A percentile compares a stretch with the other conserved stretches of the same genome.
Conservation (phyloP, 805 yeast species). For the Candida incommunis region DNA sequence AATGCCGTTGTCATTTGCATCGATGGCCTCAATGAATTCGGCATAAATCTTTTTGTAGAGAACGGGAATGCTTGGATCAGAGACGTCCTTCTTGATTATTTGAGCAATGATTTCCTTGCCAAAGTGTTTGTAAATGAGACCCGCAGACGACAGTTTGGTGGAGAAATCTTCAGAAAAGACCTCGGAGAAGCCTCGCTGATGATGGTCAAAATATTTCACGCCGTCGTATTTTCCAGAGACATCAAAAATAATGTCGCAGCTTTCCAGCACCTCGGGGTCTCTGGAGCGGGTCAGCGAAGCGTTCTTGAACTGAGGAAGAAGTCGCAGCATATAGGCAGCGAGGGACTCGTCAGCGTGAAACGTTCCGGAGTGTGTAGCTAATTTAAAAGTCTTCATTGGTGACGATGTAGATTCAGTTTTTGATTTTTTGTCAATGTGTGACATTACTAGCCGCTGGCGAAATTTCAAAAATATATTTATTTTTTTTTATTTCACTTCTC, state of each 20-base stretch:
- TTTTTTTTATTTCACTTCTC: no score
- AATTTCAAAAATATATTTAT: no score
- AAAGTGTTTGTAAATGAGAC: constrained; percentile 64
- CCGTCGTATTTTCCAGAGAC: constrained; percentile 88
- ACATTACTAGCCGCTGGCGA: no score
- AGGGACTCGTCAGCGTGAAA: constrained; percentile 96
- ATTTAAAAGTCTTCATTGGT: not conserved
- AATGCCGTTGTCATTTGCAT: constrained; percentile 90
- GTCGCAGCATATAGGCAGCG: constrained; percentile 74
- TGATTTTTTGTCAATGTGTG: constrained; percentile 7
- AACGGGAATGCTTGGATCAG: constrained; percentile 35
- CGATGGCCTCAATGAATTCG: constrained; percentile 80
- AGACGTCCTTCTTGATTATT: constrained; percentile 28
- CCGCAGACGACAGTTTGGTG: constrained; percentile 89
- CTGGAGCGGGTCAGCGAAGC: constrained; percentile 73
- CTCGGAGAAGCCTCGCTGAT: constrained; percentile 80
- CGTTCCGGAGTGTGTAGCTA: constrained; percentile 68
- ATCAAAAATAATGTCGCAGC: constrained; percentile 85
- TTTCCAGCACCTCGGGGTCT: constrained; percentile 68
- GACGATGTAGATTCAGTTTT: no score
- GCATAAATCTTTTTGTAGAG: constrained; percentile 68
- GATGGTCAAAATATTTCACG: constrained; percentile 82
- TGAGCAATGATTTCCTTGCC: constrained; percentile 30
- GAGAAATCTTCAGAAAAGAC: constrained; percentile 44
- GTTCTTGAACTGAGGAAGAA: constrained; percentile 51